Evolutionary conservation across 1,139 yeast species (phyloP).

Genomic region (Geotrichum klebahnii): DNA sequence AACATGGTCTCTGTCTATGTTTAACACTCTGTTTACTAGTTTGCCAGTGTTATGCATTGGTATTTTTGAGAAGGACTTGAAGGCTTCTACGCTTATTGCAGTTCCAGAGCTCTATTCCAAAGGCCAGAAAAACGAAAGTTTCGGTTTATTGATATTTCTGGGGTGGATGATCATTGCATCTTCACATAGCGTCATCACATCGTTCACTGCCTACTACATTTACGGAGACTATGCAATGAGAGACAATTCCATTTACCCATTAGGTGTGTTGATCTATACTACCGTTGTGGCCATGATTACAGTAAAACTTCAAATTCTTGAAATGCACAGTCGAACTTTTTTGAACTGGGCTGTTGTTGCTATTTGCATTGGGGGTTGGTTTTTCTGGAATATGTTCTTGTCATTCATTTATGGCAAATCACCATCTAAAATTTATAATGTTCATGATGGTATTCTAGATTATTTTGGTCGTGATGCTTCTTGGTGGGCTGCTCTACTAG

Average conservation of each 20-base stretch:
- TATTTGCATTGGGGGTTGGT: conserved; percentile 83
- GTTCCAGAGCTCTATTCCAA: conserved; percentile 82
- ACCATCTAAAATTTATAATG: conserved; percentile 65
- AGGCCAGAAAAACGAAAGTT: conserved; percentile 73
- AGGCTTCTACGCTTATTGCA: conserved; percentile 82
- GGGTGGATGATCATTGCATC: conserved; percentile 81
- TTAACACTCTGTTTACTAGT: conserved; percentile 90
- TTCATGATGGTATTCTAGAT: conserved; percentile 58
- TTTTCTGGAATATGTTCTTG: conserved; percentile 76
- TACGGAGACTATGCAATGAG: conserved; percentile 63
- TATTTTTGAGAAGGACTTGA: conserved; percentile 88
- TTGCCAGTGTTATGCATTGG: conserved; percentile 89
- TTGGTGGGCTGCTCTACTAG: conserved; percentile 79
- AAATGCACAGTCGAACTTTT: conserved; percentile 77
- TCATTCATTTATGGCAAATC: conserved; percentile 61
- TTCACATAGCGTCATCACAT: conserved; percentile 63
- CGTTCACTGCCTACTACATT: conserved; percentile 60
- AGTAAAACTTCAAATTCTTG: conserved; percentile 72
- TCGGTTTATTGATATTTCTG: conserved; percentile 64
- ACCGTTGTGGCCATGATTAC: conserved; percentile 69
- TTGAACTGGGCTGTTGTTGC: conserved; percentile 63
- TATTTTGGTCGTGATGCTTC: conserved; percentile 73
- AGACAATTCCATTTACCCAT: conserved; percentile 76
- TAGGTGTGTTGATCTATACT: conserved; percentile 73
- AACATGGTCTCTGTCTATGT: conserved; percentile 95